These are phyloP conservation scores for Tuber magnatum DNA, from an alignment of 495 filamentous ascomycete genomes.

Conservation along the genomic window DNA sequence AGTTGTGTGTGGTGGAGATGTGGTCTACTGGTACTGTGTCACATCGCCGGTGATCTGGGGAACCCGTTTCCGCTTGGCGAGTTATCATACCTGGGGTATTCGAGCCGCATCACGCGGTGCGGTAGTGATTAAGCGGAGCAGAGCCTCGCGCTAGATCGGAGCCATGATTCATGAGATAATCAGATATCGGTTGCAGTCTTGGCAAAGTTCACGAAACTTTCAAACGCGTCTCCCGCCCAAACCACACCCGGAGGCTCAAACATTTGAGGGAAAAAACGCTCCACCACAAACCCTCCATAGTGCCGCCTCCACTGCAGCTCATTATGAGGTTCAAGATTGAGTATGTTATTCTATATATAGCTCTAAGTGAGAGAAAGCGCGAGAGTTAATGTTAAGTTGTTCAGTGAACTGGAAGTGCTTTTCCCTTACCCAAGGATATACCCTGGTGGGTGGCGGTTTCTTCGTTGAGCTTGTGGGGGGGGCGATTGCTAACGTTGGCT, in stretches of 20 bases:
- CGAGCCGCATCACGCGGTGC: background rate
- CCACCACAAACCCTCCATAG: background rate
- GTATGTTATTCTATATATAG: constrained; percentile 46
- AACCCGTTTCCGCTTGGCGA: background rate
- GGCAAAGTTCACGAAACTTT: background rate
- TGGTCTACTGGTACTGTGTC: background rate
- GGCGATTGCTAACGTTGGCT: constrained; percentile 9
- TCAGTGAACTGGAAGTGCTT: constrained; percentile 81
- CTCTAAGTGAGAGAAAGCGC: background rate
- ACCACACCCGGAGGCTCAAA: background rate
- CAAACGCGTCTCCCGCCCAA: background rate
- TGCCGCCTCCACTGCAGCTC: constrained; percentile 26
- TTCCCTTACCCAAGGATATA: constrained; percentile 98
- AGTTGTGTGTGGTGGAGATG: background rate
- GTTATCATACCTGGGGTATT: background rate
- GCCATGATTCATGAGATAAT: no score
- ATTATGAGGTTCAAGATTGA: constrained; percentile 97
- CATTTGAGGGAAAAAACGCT: background rate
- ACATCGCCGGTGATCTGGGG: background rate
- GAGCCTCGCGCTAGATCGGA: no score
- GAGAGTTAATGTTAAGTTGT: constrained; percentile 15
- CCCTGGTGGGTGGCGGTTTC: constrained; percentile 52
- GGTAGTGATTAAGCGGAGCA: no score
- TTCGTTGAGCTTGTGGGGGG: background rate
- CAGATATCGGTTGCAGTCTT: background rate